Evolutionary conservation across 306 rosid genomes (phyloP), one percentile per base, ranked within the genome.

Genomic region (Fragaria vesca): DNA sequence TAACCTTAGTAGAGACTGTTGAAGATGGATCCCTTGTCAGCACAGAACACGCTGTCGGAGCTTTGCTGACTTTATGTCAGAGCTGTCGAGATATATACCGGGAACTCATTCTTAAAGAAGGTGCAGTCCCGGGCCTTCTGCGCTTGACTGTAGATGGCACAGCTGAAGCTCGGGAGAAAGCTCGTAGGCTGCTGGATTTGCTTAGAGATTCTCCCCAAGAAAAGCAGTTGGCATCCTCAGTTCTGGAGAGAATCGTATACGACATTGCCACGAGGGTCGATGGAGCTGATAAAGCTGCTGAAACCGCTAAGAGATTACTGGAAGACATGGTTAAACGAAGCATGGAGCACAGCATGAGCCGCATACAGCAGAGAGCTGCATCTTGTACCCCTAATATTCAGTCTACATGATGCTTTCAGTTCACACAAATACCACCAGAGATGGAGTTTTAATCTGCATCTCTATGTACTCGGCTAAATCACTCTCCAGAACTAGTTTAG

Each of bases 61-160:
- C 93, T 66, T 77, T 93, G 65, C 90, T 93, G 26, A 74, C 92
- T 3, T 75, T 93, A 47, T 91, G 98, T 69, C 85, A 43, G 77
- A 93, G 97, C 84, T 81, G 87, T 83, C 85, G 97, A 3, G 95
- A 87, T 81, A 93, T 88, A 80, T 93, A 93, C 84, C 86, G 97
- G 71, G 90, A 84, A 81, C 89, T 90, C 79, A 93, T 93, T 72
- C 93, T 93, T 66, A 87, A 86, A 32, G 98, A 91, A 85, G 98
- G 98, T 68, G 97, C 95, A 15, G 92, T 93, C 78, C 98, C 97
- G 0, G 98, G 98, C 51, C 93, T 93, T 73, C 72, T 93, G 76
- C 85, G 92, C 38, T 85, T 93, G 73, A 91, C 98, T 3, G 97
- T 86, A 58, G 93, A 93, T 60, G 98, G 98, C 82, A 89, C 97